These are phyloP conservation scores for Fusarium pseudograminearum DNA, from an alignment of 2,329 filamentous ascomycete genomes.

Conservation along the genomic window DNA sequence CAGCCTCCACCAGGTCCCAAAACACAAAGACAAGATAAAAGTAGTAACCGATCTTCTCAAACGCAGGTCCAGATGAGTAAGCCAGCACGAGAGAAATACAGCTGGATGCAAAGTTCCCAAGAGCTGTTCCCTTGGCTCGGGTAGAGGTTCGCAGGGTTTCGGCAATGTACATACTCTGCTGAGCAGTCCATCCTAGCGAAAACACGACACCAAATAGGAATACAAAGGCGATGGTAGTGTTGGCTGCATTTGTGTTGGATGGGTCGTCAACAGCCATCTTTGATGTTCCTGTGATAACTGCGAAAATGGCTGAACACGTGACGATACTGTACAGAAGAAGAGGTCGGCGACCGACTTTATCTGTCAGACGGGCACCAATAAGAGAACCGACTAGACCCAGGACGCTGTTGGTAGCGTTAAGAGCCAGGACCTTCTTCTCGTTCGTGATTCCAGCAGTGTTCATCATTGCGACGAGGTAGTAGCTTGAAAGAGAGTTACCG, in stretches of 20 bases:
- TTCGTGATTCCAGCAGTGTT: conserved; percentile 40
- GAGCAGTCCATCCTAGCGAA: conserved; percentile 63
- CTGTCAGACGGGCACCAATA: conserved; percentile 59
- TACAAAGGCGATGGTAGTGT: conserved; percentile 48
- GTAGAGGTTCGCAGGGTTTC: conserved; percentile 51
- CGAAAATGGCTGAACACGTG: conserved; percentile 56
- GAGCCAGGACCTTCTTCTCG: conserved; percentile 61
- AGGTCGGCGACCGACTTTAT: conserved; percentile 63
- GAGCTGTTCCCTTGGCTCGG: conserved; percentile 53
- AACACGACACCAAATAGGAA: conserved; percentile 66
- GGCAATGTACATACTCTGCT: conserved; percentile 55
- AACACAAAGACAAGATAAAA: conserved; percentile 60
- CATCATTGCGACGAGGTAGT: conserved; percentile 65
- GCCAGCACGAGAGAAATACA: conserved; percentile 57
- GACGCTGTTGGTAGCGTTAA: conserved; percentile 62
- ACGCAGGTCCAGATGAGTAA: conserved; percentile 58
- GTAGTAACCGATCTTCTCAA: conserved; percentile 58
- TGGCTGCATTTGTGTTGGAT: conserved; percentile 45
- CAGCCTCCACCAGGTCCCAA: conserved; percentile 58
- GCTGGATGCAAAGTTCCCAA: conserved; percentile 56
- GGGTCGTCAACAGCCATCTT: conserved; percentile 40
- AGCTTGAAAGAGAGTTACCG: conserved; percentile 63
- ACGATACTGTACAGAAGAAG: conserved; percentile 61
- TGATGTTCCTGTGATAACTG: conserved; percentile 53
- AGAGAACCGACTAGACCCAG: conserved; percentile 54